Evolutionary conservation across 805 yeast species (phyloP).

Genomic region (Cyberlindnera bimundalis): DNA sequence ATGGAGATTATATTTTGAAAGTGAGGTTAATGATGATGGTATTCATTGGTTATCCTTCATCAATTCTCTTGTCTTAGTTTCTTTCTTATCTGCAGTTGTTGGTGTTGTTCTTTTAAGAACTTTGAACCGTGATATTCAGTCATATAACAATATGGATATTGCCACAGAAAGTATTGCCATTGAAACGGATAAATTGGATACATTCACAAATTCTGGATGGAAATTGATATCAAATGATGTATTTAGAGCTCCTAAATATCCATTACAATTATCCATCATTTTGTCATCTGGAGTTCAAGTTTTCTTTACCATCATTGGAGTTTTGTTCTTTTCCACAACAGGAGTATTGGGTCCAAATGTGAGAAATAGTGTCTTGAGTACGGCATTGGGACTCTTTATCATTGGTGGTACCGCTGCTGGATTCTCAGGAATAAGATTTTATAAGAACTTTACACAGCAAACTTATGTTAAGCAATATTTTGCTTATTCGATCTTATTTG

Average conservation of each 20-base stretch:
- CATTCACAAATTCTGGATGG: constrained; percentile 43
- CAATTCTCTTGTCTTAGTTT: constrained; percentile 64
- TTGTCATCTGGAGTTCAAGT: constrained; percentile 77
- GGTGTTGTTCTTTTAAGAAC: constrained; percentile 60
- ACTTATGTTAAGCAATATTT: constrained; percentile 8
- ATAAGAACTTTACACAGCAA: constrained; percentile 48
- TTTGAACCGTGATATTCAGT: constrained; percentile 47
- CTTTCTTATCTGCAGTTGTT: constrained; percentile 59
- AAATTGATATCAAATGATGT: constrained; percentile 52
- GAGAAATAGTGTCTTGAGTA: constrained; percentile 62
- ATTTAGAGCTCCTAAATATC: constrained; percentile 46
- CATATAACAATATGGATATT: constrained; percentile 29
- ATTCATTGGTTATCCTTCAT: constrained; percentile 79
- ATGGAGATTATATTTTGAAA: constrained; percentile 68
- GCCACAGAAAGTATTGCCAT: constrained; percentile 24
- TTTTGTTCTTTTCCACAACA: constrained; percentile 53
- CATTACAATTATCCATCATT: constrained; percentile 49
- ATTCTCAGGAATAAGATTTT: constrained; percentile 61
- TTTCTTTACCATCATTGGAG: constrained; percentile 59
- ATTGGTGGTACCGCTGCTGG: constrained; percentile 76
- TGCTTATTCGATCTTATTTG: constrained; percentile 40
- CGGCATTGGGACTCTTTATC: constrained; percentile 57
- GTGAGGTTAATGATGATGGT: constrained; percentile 45
- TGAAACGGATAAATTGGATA: constrained; percentile 27
- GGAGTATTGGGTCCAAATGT: constrained; percentile 61